Base-by-base conservation (phyloP, 2,329 filamentous ascomycete genomes). In the Pseudogymnoascus sp. region DNA sequence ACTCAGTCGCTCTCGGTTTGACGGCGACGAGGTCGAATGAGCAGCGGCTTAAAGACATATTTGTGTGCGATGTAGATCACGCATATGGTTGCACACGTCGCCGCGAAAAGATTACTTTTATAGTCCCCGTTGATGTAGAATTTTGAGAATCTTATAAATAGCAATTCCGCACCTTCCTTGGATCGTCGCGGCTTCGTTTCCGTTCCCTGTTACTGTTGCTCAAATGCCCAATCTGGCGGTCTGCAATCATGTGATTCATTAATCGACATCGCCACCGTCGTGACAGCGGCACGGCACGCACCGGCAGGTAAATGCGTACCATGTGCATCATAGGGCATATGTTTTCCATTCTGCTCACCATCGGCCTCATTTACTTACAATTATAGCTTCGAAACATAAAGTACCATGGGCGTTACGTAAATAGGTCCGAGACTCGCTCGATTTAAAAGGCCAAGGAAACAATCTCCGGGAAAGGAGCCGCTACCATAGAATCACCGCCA, bases 201-300 rank as follows among this genome's bases (percentile, higher is more conserved):
- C 12, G 42, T n/a, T 4, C 11, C 14, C 7, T 14, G n/a, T 29
- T n/a, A 21, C 21, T 4, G 8, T 8, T 16, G 16, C 10, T 7
- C 16, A 21, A 42, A 42, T 16, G 6, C 29, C 18, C 18, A 47
- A 14, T 47, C 11, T 7, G 12, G 21, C 18, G 1, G 16, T 47
- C 21, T 7, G 12, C 16, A 11, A n/a, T 34, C n/a, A 57, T 26
- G 21, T 47, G 21, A 47, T 34, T 5, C 5, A 31, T 31, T 7
- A 31, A 34, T 57, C n/a, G 26, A 18, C 29, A 26, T 18, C 26
- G 51, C 10, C n/a, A 18, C 21, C 26, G 31, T 31, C 51, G n/a
- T 57, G 42, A 14, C 51, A 54, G 47, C 47, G 51, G 51, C n/a
- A 57, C 51, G 51, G 51, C 26, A 12, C 51, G 47, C 26, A 57